Evolutionary conservation across 148 eudicot species (phyloP).

Genomic region (Polygonum maritimum): DNA sequence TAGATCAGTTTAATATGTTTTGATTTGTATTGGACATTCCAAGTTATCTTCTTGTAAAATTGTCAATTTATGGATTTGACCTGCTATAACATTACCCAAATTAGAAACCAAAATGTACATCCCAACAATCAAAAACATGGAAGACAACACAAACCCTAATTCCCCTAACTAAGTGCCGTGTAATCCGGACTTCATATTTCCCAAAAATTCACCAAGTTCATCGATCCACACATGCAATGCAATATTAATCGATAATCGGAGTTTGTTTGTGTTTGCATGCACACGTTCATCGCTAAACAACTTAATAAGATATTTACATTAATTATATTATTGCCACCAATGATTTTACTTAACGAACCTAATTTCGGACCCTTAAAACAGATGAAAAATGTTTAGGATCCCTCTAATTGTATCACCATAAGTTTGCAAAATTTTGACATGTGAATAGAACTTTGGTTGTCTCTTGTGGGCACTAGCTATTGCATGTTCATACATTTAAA

Average conservation of each 20-base stretch:
- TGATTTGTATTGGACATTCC: neutral
- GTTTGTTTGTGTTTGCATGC: neutral
- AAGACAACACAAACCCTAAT: slow-evolving; percentile 3
- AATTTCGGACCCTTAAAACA: neutral
- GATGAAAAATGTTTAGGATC: neutral
- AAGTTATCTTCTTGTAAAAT: neutral
- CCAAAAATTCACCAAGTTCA: neutral
- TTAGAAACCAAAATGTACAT: neutral
- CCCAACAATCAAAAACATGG: neutral
- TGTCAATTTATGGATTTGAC: neutral
- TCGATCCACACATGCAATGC: neutral
- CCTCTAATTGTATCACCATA: neutral
- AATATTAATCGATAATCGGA: neutral
- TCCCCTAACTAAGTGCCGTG: neutral
- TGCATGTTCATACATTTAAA: neutral
- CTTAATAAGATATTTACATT: neutral
- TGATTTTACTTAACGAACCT: neutral
- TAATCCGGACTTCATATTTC: neutral
- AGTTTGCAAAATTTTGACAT: neutral
- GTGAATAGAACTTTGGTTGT: neutral
- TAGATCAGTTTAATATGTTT: too few species aligned
- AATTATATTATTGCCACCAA: neutral
- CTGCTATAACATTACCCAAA: neutral
- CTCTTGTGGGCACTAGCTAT: too few species aligned
- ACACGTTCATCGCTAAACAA: neutral